These are phyloP conservation scores for Volvox reticuliferus DNA, from an alignment of 139 green algal genomes.

Conservation along the genomic window DNA sequence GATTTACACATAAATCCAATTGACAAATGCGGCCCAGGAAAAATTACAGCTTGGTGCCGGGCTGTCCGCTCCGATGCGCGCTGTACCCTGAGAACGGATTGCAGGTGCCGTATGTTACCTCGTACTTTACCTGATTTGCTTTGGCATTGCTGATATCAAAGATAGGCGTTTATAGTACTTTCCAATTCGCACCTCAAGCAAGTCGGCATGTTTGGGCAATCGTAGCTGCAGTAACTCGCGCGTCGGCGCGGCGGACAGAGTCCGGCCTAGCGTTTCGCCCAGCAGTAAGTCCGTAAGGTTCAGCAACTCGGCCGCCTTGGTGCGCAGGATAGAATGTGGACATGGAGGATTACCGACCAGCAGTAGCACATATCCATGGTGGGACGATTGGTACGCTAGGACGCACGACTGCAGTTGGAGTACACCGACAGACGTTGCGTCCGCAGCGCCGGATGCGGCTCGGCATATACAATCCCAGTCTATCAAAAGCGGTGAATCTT, in stretches of 20 bases:
- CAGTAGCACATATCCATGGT: slow-evolving; percentile 2
- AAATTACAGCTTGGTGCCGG: too few relatives aligned
- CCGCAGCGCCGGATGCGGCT: neutral
- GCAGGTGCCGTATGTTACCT: neutral
- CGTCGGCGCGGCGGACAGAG: neutral
- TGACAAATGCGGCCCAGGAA: neutral
- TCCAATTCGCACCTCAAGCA: neutral
- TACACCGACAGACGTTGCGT: neutral
- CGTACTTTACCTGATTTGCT: neutral
- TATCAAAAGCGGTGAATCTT: too few relatives aligned
- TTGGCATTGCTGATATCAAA: neutral
- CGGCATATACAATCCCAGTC: neutral
- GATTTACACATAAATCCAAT: neutral
- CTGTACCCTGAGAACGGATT: too few relatives aligned
- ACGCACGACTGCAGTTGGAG: neutral
- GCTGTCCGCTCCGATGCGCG: too few relatives aligned
- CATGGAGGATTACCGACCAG: neutral
- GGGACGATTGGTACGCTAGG: neutral
- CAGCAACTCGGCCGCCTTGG: slow-evolving; percentile 11
- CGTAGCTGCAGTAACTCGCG: neutral
- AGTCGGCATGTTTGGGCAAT: neutral
- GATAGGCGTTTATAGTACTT: neutral
- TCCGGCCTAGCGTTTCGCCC: neutral
- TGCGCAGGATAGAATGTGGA: neutral
- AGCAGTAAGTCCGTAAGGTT: slow-evolving; percentile 13